These are phyloP conservation scores for Tirmania nivea DNA, from an alignment of 495 filamentous ascomycete genomes.

Conservation along the genomic window DNA sequence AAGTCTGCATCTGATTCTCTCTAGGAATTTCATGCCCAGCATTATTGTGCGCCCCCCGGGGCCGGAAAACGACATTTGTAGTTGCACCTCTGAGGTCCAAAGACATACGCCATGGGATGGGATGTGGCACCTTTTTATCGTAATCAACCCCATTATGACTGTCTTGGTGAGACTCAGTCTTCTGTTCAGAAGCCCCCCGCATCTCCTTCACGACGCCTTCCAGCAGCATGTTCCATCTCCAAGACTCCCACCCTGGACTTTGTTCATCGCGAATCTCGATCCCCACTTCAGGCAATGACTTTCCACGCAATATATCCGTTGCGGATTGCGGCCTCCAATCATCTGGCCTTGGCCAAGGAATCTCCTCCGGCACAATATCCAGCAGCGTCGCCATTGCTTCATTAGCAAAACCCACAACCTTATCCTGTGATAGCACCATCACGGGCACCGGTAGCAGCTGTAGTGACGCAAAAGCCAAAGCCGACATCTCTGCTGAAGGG, in stretches of 20 bases:
- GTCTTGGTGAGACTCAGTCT: neutral
- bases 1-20: conserved; percentile 18
- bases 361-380: conserved; percentile 22
- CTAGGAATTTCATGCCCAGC: too few species aligned
- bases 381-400: conserved; percentile 46
- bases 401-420: conserved; percentile 46
- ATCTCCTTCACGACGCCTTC: conserved; percentile 4
- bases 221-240: conserved; percentile 23
- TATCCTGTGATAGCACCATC: conserved; percentile 36
- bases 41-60: neutral
- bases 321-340: neutral
- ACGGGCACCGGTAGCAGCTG: conserved; percentile 48
- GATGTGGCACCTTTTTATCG: conserved; percentile 1
- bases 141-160: neutral
- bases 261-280: neutral
- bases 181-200: neutral
- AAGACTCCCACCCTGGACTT: conserved; percentile 31
- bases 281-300: too few species aligned
- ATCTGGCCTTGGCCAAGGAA: neutral
- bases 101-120: conserved; percentile 8
- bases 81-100: conserved; percentile 10
- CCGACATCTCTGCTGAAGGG: neutral
- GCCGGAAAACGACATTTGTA: neutral
- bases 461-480: conserved; percentile 37
- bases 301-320: neutral